phyloP scores from a whole-genome alignment of 768 basidiomycete genomes.

The Tulasnella sp. region DNA sequence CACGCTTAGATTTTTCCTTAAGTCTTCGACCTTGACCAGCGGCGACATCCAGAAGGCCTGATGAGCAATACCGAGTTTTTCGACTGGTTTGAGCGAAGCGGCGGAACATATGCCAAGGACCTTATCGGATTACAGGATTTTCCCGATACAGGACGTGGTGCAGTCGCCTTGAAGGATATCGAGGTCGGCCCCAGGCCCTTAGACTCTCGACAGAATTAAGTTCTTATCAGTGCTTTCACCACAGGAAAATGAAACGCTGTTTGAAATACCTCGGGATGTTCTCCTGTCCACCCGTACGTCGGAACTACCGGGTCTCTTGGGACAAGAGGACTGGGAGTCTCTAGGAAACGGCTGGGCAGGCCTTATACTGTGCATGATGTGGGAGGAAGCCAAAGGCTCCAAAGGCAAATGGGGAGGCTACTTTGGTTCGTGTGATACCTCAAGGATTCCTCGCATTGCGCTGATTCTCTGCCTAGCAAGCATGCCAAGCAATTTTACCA shows the following conservation, averaged over 20 bases:
- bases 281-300: constrained; percentile 75
- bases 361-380: constrained; percentile 91
- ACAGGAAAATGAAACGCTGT: constrained; percentile 65
- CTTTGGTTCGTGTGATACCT: constrained; percentile 36
- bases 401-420: constrained; percentile 62
- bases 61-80: constrained; percentile 13
- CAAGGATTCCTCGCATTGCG: neutral
- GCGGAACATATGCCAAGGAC: constrained; percentile 15
- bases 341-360: constrained; percentile 73
- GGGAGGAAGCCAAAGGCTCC: constrained; percentile 61
- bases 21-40: neutral
- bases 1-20: neutral
- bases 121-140: constrained; percentile 23
- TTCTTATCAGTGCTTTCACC: neutral
- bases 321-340: constrained; percentile 50
- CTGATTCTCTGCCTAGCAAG: neutral
- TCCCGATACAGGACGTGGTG: constrained; percentile 48
- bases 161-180: constrained; percentile 60
- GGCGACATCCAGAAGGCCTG: neutral
- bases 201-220: constrained; percentile 3
- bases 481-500: constrained; percentile 65
- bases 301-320: constrained; percentile 46
- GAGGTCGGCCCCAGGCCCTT: constrained; percentile 32
- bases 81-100: constrained; percentile 20
- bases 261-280: constrained; percentile 66